Base-by-base conservation (phyloP, 495 filamentous ascomycete species). In the Talaromyces ruber region DNA sequence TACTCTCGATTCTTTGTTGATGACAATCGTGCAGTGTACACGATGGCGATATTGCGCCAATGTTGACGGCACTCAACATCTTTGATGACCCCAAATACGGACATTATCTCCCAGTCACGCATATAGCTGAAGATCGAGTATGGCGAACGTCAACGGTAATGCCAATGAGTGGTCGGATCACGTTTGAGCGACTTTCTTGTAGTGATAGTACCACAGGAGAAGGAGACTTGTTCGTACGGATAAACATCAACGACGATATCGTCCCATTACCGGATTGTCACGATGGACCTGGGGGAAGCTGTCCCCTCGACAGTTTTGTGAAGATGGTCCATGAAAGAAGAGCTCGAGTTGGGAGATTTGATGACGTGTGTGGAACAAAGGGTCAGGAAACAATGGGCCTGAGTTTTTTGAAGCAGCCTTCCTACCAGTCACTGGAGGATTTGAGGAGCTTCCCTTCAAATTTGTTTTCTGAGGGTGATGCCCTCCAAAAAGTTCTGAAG, bases 181-280 rank as follows among this genome's bases (percentile, higher is more conserved):
- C 80, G 24, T 72, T 86, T 54, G 84, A 87, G 64, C 71, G 84
- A 4, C 71, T 86, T 29, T 65, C 64, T 9, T 84, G 83, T 61
- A 34, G 3, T 25, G 9, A 16, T 26, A 32, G 58, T 6, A 59
- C 64, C 28, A 47, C 58, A 5, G 64, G 64, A 0, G 59, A 67
- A 16, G 59, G 66, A 16, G 61, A 67, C 3, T 30, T 65, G 6
- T 85, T 74, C 52, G 67, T 87, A n/a, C 75, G 84, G 21, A 65
- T 85, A 50, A 84, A 83, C 58, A 77, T 85, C 62, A 85, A 84
- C 67, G 84, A 86, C 63, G 79, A 77, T 50, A 79, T 84, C 58
- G 75, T 83, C 24, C 74, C 78, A 14, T 59, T 86, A 8, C 77
- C 80, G 1, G 76, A 71, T 4, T 86, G 84, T 63, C 65, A 68